phyloP scores from a whole-genome alignment of 768 basidiomycete species.

The Kwoniella heveanensis region DNA sequence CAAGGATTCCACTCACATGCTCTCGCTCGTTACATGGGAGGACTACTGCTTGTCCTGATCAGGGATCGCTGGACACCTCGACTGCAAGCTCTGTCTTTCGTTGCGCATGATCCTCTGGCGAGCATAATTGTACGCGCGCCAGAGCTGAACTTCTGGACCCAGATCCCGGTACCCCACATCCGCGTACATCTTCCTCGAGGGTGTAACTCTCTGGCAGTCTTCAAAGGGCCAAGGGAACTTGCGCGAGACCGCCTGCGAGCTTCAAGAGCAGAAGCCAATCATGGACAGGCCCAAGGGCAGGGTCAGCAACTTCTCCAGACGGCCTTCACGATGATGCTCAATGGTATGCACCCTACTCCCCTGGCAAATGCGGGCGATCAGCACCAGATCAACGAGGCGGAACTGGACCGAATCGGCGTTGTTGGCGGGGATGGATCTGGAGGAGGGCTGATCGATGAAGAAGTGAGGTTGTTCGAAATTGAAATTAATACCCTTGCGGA shows the following conservation, averaged over 20 bases:
- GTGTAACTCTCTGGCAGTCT: constrained; percentile 34
- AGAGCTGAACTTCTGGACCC: constrained; percentile 37
- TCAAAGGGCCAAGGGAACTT: constrained; percentile 38
- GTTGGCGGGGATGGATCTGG: constrained; percentile 45
- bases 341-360: no score
- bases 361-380: neutral
- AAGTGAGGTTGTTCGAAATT: constrained; percentile 42
- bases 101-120: constrained; percentile 40
- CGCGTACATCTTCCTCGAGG: constrained; percentile 42
- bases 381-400: neutral
- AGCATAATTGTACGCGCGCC: constrained; percentile 35
- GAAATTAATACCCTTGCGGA: constrained; percentile 44
- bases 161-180: constrained; percentile 35
- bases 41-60: constrained; percentile 20
- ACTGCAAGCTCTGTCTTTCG: constrained; percentile 43
- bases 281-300: neutral
- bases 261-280: neutral
- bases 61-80: constrained; percentile 27
- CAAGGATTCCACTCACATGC: constrained; percentile 3
- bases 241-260: constrained; percentile 22
- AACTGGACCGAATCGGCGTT: constrained; percentile 12
- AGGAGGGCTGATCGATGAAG: constrained; percentile 31
- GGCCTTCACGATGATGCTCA: no score
- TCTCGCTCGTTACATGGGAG: constrained; percentile 31
- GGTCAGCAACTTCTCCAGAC: no score